These are phyloP conservation scores for Yarrowia yakushimensis DNA, from an alignment of 805 yeast genomes.

Conservation along the genomic window DNA sequence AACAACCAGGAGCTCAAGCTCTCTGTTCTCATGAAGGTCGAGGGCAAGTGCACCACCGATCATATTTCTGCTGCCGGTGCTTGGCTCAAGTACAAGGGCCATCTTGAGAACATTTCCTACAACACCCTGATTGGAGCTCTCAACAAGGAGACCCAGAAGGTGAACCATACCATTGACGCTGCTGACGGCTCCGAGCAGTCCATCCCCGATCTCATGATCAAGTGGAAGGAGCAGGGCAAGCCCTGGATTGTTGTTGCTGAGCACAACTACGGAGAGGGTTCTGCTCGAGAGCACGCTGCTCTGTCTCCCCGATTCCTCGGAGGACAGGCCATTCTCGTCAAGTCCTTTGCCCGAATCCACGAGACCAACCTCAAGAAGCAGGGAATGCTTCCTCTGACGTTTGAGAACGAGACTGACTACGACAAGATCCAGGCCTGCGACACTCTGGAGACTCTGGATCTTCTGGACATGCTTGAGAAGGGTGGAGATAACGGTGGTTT, in stretches of 20 bases:
- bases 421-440: constrained; percentile 79
- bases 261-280: constrained; percentile 98
- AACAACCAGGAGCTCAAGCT: constrained; percentile 76
- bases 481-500: constrained; percentile 86
- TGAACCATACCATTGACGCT: constrained; percentile 76
- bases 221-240: constrained; percentile 79
- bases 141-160: constrained; percentile 95
- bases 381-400: constrained; percentile 93
- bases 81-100: constrained; percentile 98
- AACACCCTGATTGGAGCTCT: constrained; percentile 96
- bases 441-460: constrained; percentile 66
- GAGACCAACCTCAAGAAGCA: constrained; percentile 97
- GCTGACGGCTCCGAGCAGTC: constrained; percentile 70
- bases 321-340: constrained; percentile 81
- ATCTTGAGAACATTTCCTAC: constrained; percentile 89
- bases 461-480: constrained; percentile 71
- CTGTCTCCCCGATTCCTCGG: constrained; percentile 92
- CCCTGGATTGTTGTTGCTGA: constrained; percentile 97
- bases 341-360: constrained; percentile 97
- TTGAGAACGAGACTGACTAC: constrained; percentile 85
- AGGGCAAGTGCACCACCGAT: constrained; percentile 98
- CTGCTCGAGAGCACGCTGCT: constrained; percentile 99
- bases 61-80: constrained; percentile 98
- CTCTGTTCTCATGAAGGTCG: constrained; percentile 79
- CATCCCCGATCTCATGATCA: constrained; percentile 95